Evolutionary conservation across 176 grass and related monocot species (phyloP).

Genomic region (Hsuehochloa calcarea): DNA sequence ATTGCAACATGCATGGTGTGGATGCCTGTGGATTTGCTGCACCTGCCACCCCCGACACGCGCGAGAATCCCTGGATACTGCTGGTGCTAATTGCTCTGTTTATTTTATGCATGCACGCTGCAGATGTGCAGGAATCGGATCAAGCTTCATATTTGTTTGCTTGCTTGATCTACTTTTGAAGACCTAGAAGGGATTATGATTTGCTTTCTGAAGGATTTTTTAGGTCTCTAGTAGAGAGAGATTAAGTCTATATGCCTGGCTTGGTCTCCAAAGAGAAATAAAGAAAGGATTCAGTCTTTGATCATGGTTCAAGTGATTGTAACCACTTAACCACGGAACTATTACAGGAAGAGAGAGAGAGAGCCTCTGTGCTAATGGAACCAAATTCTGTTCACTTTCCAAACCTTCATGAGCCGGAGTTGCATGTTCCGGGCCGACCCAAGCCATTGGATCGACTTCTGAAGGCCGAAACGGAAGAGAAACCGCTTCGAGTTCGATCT

Average conservation of each 20-base stretch:
- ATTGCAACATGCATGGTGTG: too few relatives aligned
- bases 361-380: background rate
- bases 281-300: background rate
- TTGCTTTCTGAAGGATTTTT: background rate
- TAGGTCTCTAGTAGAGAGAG: background rate
- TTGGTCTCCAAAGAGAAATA: background rate
- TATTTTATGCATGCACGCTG: background rate
- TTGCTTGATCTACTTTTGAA: background rate
- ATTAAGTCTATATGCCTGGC: background rate
- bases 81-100: background rate
- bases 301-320: too few relatives aligned
- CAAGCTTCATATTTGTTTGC: background rate
- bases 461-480: background rate
- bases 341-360: background rate
- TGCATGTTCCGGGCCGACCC: background rate
- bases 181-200: background rate
- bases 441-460: background rate
- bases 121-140: background rate
- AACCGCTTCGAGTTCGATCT: background rate
- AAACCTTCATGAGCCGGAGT: background rate
- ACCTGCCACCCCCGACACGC: too few relatives aligned
- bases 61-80: background rate
- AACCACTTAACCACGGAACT: too few relatives aligned
- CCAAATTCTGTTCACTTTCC: background rate
- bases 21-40: background rate